phyloP scores from a whole-genome alignment of 768 basidiomycete genomes.

The Boletales sp. region DNA sequence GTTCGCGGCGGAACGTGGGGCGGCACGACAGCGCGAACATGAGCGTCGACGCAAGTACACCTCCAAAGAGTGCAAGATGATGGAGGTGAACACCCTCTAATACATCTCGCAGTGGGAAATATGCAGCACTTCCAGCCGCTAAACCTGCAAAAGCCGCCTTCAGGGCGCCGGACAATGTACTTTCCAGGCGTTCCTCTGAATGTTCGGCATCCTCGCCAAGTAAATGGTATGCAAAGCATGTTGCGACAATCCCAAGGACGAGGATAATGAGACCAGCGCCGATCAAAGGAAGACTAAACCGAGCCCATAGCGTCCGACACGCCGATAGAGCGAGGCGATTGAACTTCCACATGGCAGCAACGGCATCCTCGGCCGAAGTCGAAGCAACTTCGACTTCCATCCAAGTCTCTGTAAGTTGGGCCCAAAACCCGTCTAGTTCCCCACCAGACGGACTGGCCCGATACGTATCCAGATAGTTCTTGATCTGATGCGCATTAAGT shows the following conservation, averaged over 20 bases:
- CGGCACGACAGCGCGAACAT: constrained; percentile 41
- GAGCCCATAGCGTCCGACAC: constrained; percentile 91
- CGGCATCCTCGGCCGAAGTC: constrained; percentile 17
- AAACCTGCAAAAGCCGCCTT: constrained; percentile 35
- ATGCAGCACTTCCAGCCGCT: constrained; percentile 34
- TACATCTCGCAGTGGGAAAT: constrained; percentile 30
- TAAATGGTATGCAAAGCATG: constrained; percentile 52
- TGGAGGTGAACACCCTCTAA: constrained; percentile 48
- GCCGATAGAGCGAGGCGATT: constrained; percentile 41
- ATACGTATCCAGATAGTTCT: constrained; percentile 73
- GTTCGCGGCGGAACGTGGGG: constrained; percentile 29
- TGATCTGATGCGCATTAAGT: constrained; percentile 73
- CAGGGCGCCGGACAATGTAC: constrained; percentile 29
- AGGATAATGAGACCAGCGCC: constrained; percentile 65
- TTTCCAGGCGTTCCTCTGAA: constrained; percentile 44
- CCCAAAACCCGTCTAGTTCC: constrained; percentile 71
- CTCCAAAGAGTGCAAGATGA: constrained; percentile 49
- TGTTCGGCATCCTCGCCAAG: constrained; percentile 36
- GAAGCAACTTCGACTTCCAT: constrained; percentile 29
- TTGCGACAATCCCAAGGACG: constrained; percentile 48
- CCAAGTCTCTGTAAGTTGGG: constrained; percentile 47
- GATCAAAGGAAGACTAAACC: constrained; percentile 84
- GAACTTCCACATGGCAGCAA: constrained; percentile 20
- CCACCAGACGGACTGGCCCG: constrained; percentile 63
- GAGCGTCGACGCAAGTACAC: constrained; percentile 45